phyloP scores from a whole-genome alignment of 139 green algal species.

The Volvox reticuliferus region DNA sequence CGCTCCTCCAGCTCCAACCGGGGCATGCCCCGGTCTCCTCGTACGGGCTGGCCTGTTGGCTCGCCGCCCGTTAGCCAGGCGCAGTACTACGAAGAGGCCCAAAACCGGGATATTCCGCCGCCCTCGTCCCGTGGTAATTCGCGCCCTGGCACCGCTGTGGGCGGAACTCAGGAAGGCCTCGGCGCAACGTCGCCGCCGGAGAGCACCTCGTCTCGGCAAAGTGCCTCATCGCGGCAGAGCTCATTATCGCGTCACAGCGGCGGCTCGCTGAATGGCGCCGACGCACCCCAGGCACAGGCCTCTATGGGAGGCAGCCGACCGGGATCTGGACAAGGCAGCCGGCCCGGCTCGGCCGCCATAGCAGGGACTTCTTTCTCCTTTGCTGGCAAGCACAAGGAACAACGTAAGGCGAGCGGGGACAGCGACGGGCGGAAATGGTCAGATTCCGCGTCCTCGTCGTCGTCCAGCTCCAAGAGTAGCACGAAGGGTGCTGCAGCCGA shows the following conservation, averaged over 20 bases:
- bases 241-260: not conserved
- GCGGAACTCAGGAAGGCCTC: not conserved
- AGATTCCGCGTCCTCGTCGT: not conserved
- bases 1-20: not conserved
- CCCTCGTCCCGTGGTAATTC: not conserved
- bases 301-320: not conserved
- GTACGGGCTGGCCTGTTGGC: not conserved
- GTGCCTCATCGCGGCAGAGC: not conserved
- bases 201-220: slow-evolving; percentile 19
- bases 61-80: slow-evolving; percentile 8
- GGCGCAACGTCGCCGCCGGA: not conserved
- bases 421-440: not conserved
- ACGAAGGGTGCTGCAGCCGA: not conserved
- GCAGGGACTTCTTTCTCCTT: not conserved
- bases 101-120: not conserved
- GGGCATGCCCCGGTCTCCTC: not conserved
- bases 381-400: not conserved
- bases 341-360: not conserved
- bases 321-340: not conserved
- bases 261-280: not conserved
- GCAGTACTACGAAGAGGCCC: slow-evolving; percentile 31
- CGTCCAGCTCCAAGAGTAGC: not conserved
- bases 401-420: not conserved
- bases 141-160: slow-evolving; percentile 14
- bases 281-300: not conserved